Base-by-base conservation (phyloP, 495 filamentous ascomycete genomes). In the Lophium mytilinum region DNA sequence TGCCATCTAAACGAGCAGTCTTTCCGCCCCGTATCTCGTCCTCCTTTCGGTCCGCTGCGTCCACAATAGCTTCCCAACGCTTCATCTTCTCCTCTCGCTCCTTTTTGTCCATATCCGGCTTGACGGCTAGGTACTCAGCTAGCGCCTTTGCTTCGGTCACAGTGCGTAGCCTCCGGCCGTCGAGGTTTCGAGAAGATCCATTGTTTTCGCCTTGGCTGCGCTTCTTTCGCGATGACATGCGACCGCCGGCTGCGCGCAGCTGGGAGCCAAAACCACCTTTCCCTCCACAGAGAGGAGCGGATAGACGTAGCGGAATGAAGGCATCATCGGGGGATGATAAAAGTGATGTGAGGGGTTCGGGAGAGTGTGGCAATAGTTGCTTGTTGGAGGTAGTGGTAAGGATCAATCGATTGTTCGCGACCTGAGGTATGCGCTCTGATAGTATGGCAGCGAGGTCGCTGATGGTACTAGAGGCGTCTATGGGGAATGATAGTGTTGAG, bases 221-320 rank as follows among this genome's bases (percentile, higher is more conserved):
- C 78, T 95, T 96, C 68, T 89, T 87, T 70, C 89, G 90, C 6
- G 83, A 87, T 0, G 89, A 93, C 93, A 98, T 98, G 73, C 93
- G 93, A 14, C 93, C 93, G 67, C 93, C 93, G 12, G 93, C 93
- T 4, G 93, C 93, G 68, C 93, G 89, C 30, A 98, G 84, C 71
- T 97, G 94, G 6, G 90, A 95, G 60, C 93, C 93, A 71, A 98
- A 98, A 54, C 93, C 93, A 69, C 93, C 93, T 68, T 98, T 98
- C 64, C 93, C 93, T 67, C 93, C 93, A 64, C 82, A 84, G 39
- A 96, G 73, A 9, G 86, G 75, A 7, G 83, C 74, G 14, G 83
- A 82, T 24, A 97, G 80, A 45, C 89, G 89, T 9, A 97, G 80
- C 1, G 89, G 82, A 52, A 98, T 78, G 61, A 96, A 82, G 56